These are phyloP conservation scores for Gossypium herbaceum DNA, from an alignment of 345 rosid genomes.

Conservation along the genomic window DNA sequence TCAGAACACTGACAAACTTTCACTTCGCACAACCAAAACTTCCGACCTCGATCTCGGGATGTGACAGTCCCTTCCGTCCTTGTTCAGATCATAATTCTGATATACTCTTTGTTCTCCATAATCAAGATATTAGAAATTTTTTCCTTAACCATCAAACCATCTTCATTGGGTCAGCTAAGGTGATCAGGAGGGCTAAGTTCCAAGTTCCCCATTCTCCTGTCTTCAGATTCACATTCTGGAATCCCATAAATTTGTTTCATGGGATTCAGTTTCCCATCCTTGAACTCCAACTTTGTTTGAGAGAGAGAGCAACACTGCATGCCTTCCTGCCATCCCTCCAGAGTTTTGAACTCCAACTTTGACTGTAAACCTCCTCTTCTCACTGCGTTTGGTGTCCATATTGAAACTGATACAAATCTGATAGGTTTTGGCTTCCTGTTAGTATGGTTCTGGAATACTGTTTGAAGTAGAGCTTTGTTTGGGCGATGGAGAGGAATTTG, in stretches of 20 bases:
- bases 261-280: conserved; percentile 29
- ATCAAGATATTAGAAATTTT: conserved; percentile 47
- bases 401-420: conserved; percentile 27
- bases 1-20: no score
- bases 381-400: conserved; percentile 29
- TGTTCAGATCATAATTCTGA: not conserved
- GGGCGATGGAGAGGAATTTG: conserved; percentile 24
- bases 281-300: not conserved
- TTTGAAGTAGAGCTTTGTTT: conserved; percentile 22
- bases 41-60: no score
- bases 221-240: conserved; percentile 39
- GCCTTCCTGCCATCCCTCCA: conserved; percentile 46
- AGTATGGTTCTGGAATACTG: conserved; percentile 13
- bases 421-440: not conserved
- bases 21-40: no score
- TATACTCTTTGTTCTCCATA: conserved; percentile 39
- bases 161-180: conserved; percentile 44
- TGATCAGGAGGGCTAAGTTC: conserved; percentile 40
- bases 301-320: conserved; percentile 28
- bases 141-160: conserved; percentile 60
- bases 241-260: conserved; percentile 40
- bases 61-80: not conserved
- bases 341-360: conserved; percentile 35
- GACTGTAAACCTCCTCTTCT: conserved; percentile 26
- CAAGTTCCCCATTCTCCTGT: conserved; percentile 35